Conservation (phyloP, 1,284 basidiomycete genomes). For the Schizopora paradoxa region DNA sequence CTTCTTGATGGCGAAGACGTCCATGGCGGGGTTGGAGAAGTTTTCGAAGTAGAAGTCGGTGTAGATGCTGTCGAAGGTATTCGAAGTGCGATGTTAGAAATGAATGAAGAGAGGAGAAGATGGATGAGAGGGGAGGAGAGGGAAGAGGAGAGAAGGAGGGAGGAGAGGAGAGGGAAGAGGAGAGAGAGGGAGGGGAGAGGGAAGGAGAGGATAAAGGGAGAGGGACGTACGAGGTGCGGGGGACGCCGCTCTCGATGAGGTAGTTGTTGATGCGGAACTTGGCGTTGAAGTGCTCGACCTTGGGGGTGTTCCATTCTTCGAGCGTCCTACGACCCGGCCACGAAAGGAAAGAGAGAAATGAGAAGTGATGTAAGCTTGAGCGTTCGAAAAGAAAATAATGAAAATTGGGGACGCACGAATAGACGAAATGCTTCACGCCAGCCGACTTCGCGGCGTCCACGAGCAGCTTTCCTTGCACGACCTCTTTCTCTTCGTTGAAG, state of each 20-base stretch:
- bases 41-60: constrained; percentile 24
- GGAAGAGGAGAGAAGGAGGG: neutral
- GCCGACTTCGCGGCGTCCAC: constrained; percentile 26
- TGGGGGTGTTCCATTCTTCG: constrained; percentile 14
- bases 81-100: neutral
- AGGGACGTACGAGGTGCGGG: constrained; percentile 20
- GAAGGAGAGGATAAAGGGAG: neutral
- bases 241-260: constrained; percentile 20
- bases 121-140: neutral
- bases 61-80: constrained; percentile 16
- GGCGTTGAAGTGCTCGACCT: constrained; percentile 25
- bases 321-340: constrained; percentile 16
- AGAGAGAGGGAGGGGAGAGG: neutral
- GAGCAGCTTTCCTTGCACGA: constrained; percentile 25
- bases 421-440: constrained; percentile 27
- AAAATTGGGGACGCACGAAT: too few species aligned
- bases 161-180: constrained; percentile 20
- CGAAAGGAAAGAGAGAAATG: neutral
- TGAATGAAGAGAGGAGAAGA: neutral
- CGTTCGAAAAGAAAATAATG: too few species aligned
- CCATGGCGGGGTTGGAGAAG: constrained; percentile 8
- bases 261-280: constrained; percentile 25
- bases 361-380: neutral
- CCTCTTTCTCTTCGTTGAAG: constrained; percentile 14
- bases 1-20: constrained; percentile 4